A percentile compares a stretch with the other conserved stretches of the same genome.
Evolutionary conservation across 2,329 filamentous ascomycete genomes (phyloP).

Genomic region (Fusarium acutatum): DNA sequence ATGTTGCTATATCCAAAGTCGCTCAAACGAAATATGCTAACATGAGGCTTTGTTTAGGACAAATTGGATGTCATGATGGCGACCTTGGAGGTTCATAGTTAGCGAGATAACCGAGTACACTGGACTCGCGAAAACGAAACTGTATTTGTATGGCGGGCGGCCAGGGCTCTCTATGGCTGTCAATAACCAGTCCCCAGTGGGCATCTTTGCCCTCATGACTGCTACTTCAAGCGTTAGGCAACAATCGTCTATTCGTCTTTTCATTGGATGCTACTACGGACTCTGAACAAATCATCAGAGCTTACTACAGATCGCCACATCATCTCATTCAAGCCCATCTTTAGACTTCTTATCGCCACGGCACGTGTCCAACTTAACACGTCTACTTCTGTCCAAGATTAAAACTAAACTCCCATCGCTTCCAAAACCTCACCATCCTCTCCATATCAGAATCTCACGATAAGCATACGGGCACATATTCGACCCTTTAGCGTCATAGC

Average conservation of each 20-base stretch:
- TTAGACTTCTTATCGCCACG: conserved; percentile 18
- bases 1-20: not conserved
- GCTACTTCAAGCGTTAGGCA: conserved; percentile 18
- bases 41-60: not conserved
- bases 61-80: not conserved
- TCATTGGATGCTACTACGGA: conserved; percentile 14
- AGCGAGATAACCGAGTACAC: not conserved
- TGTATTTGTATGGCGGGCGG: not conserved
- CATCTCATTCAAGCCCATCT: not conserved
- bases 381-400: not conserved
- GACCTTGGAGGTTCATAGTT: not conserved
- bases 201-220: not conserved
- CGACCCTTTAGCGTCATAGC: not conserved
- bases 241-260: conserved; percentile 1
- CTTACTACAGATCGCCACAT: conserved; percentile 19
- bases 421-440: not conserved
- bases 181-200: not conserved
- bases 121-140: no score
- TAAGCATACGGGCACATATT: not conserved
- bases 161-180: not conserved
- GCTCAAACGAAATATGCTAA: not conserved
- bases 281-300: conserved; percentile 8
- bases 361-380: conserved; percentile 11
- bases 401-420: not conserved
- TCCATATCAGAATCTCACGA: not conserved